A percentile compares a stretch with the other conserved stretches of the same genome.
Evolutionary conservation across 768 basidiomycete genomes (phyloP).

Genomic region (Pholiota molesta): DNA sequence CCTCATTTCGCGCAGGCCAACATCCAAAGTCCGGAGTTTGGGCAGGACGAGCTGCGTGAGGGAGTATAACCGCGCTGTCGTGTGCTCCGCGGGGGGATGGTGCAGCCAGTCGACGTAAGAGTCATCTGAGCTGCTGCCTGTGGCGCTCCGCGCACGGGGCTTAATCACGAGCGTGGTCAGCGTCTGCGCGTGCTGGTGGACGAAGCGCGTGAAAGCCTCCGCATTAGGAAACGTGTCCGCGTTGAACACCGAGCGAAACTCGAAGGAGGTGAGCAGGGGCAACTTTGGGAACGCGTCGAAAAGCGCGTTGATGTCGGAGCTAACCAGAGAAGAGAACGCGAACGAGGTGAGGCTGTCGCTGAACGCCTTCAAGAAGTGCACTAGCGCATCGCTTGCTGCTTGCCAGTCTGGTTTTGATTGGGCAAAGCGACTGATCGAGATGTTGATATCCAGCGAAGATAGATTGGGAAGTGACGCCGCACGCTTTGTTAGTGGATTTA

Average conservation of each 20-base stretch:
- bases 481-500: constrained; percentile 9
- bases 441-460: constrained; percentile 4
- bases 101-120: constrained; percentile 2
- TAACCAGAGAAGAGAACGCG: constrained; percentile 4
- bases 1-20: constrained; percentile 4
- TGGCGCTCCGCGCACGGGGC: constrained; percentile 1
- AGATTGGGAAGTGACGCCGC: constrained; percentile 12
- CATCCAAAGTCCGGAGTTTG: constrained; percentile 4
- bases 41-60: constrained; percentile 5
- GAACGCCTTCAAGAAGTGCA: neutral
- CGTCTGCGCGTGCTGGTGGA: neutral
- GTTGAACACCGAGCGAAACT: constrained; percentile 5
- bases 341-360: neutral
- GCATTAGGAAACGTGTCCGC: neutral
- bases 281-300: constrained; percentile 2
- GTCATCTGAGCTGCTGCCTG: neutral
- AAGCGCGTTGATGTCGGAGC: neutral
- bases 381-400: neutral
- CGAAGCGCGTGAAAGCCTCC: neutral
- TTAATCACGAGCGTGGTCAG: constrained; percentile 3
- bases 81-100: neutral
- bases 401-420: neutral
- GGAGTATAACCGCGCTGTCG: neutral
- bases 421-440: constrained; percentile 7
- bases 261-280: neutral